These are phyloP conservation scores for Sutorius eximius DNA, from an alignment of 1,284 basidiomycete genomes.

Conservation along the genomic window DNA sequence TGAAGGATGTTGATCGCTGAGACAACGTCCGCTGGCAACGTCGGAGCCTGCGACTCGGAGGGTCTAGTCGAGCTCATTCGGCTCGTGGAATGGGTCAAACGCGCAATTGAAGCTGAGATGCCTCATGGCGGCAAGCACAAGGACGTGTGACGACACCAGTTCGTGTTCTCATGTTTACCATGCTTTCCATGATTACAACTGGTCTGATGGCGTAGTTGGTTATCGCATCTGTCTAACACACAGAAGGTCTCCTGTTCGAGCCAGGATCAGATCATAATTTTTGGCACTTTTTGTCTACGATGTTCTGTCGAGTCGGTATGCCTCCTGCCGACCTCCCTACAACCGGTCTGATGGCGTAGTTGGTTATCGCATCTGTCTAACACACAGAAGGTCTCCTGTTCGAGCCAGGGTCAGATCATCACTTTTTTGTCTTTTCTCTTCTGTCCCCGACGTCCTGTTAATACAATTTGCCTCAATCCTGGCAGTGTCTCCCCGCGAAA, in stretches of 20 bases:
- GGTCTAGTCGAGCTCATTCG: slow-evolving; percentile 23
- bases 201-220: slow-evolving; percentile 74
- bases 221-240: slow-evolving; percentile 77
- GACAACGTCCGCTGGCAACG: slow-evolving; percentile 29
- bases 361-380: slow-evolving; percentile 80
- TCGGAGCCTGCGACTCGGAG: slow-evolving; percentile 26
- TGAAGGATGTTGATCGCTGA: slow-evolving; percentile 31
- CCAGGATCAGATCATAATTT: slow-evolving; percentile 48
- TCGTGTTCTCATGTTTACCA: not conserved
- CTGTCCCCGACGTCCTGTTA: too few relatives aligned
- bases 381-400: slow-evolving; percentile 64
- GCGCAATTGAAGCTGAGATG: slow-evolving; percentile 3
- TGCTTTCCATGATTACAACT: not conserved
- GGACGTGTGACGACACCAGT: not conserved
- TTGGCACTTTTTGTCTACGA: not conserved
- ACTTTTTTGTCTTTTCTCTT: too few relatives aligned
- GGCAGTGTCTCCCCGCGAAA: too few relatives aligned
- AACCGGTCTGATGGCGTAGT: slow-evolving; percentile 62
- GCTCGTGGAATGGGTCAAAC: slow-evolving; percentile 24
- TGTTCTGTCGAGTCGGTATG: too few relatives aligned
- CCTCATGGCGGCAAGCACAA: slow-evolving; percentile 5
- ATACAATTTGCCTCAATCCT: too few relatives aligned
- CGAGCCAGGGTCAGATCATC: slow-evolving; percentile 53
- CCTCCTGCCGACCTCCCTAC: too few relatives aligned
- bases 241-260: slow-evolving; percentile 62